Percentiles rank a stretch among this genome's conserved stretches.
Evolutionary conservation across 768 basidiomycete species (phyloP).

Genomic region (Suillus fuscotomentosus): DNA sequence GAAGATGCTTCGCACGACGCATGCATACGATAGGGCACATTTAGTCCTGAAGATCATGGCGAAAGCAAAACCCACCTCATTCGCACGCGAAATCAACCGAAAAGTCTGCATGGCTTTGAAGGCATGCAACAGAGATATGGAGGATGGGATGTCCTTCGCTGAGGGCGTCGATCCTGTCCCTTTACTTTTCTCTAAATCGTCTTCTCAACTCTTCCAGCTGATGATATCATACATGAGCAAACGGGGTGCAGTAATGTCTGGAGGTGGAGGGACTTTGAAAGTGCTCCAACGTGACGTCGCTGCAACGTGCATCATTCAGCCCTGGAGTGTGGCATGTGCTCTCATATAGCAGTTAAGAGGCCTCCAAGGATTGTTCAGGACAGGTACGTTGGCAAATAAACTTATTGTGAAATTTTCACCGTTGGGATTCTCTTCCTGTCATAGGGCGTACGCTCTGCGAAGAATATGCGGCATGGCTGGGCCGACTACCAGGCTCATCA

Average conservation of each 20-base stretch:
- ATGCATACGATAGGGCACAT: not conserved
- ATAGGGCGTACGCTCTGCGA: not conserved
- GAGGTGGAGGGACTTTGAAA: not conserved
- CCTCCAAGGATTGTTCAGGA: not conserved
- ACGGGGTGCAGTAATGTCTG: not conserved
- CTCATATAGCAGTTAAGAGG: not conserved
- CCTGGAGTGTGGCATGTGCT: not conserved
- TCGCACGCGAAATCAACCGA: not conserved
- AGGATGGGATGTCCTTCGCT: not conserved
- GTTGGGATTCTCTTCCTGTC: not conserved
- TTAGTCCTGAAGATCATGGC: not conserved
- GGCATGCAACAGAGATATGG: not conserved
- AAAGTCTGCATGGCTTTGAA: not conserved
- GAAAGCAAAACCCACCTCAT: not conserved
- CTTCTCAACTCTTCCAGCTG: slow-evolving; percentile 23
- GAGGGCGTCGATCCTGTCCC: not conserved
- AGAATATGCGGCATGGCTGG: not conserved
- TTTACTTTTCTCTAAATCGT: not conserved
- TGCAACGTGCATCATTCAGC: not conserved
- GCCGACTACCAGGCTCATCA: not conserved
- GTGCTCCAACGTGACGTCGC: not conserved
- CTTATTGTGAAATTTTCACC: slow-evolving; percentile 23
- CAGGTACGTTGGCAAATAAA: not conserved
- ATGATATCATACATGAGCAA: slow-evolving; percentile 20
- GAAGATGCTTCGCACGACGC: slow-evolving; percentile 9